Evolutionary conservation across 768 basidiomycete species (phyloP).

Genomic region (Xerocomellus chrysenteron): DNA sequence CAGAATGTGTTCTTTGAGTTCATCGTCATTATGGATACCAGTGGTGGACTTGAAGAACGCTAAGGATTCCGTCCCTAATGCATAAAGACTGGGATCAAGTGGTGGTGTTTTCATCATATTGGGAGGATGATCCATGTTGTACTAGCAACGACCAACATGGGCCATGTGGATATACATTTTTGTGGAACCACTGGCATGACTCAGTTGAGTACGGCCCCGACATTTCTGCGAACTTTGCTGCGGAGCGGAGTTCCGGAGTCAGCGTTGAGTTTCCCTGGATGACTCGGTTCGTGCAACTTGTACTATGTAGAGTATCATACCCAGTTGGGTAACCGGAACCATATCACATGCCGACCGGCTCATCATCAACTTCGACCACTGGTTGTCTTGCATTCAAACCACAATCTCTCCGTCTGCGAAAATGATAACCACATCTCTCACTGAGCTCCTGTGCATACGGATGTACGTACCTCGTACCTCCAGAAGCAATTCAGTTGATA

Average conservation of each 20-base stretch:
- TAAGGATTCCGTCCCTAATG: constrained; percentile 5
- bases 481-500: neutral
- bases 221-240: neutral
- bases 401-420: neutral
- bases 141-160: neutral
- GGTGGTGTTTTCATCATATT: neutral
- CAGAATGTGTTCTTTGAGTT: constrained; percentile 34
- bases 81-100: constrained; percentile 19
- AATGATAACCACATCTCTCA: constrained; percentile 55
- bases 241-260: neutral
- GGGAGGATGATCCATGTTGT: neutral
- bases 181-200: neutral
- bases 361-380: too few relatives aligned
- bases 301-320: too few relatives aligned
- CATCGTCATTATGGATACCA: constrained; percentile 30
- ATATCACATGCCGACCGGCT: too few relatives aligned
- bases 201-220: neutral
- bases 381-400: neutral
- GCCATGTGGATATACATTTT: neutral
- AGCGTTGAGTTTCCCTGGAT: neutral
- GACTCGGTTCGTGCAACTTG: too few relatives aligned
- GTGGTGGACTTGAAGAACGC: constrained; percentile 31
- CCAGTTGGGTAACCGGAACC: too few relatives aligned
- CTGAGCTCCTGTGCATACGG: constrained; percentile 62
- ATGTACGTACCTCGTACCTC: constrained; percentile 49